phyloP scores from a whole-genome alignment of 768 basidiomycete species.

The Rhizopogon sp. region DNA sequence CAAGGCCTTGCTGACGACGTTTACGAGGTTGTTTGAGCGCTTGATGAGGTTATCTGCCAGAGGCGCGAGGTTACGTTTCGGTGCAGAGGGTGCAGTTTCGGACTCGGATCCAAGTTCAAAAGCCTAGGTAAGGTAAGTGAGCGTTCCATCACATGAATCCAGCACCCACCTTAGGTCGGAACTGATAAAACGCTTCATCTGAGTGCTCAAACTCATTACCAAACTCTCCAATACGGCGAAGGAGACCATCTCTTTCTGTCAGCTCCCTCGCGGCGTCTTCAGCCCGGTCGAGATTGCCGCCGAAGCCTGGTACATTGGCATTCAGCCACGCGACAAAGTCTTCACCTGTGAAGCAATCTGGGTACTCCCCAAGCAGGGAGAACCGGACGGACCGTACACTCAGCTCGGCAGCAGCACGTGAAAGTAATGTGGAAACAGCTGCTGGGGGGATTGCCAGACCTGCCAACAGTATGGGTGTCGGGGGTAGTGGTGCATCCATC shows the following conservation, averaged over 20 bases:
- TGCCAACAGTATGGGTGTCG: conserved; percentile 63
- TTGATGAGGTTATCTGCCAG: conserved; percentile 58
- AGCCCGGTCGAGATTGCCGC: conserved; percentile 71
- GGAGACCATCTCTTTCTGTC: conserved; percentile 47
- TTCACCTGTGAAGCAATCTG: conserved; percentile 83
- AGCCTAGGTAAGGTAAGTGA: conserved; percentile 21
- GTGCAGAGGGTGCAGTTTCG: conserved; percentile 16
- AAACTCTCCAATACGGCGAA: conserved; percentile 75
- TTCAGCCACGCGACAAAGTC: conserved; percentile 86
- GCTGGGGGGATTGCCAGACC: conserved; percentile 65
- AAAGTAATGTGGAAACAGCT: conserved; percentile 64
- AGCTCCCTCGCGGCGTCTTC: conserved; percentile 63
- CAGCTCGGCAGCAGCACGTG: conserved; percentile 68
- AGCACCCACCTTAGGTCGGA: conserved; percentile 63
- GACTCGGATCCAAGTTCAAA: conserved; percentile 24
- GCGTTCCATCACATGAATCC: background rate
- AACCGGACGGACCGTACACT: conserved; percentile 67
- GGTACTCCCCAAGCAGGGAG: conserved; percentile 79
- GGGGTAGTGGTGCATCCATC: conserved; percentile 35
- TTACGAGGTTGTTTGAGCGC: conserved; percentile 64
- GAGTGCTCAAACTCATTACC: conserved; percentile 78
- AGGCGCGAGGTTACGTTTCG: conserved; percentile 30
- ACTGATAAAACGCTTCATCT: conserved; percentile 81
- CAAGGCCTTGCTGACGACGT: conserved; percentile 69
- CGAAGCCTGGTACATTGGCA: conserved; percentile 72